These are phyloP conservation scores for Pestalotiopsis sp. DNA, from an alignment of 2,329 filamentous ascomycete species.

Conservation along the genomic window DNA sequence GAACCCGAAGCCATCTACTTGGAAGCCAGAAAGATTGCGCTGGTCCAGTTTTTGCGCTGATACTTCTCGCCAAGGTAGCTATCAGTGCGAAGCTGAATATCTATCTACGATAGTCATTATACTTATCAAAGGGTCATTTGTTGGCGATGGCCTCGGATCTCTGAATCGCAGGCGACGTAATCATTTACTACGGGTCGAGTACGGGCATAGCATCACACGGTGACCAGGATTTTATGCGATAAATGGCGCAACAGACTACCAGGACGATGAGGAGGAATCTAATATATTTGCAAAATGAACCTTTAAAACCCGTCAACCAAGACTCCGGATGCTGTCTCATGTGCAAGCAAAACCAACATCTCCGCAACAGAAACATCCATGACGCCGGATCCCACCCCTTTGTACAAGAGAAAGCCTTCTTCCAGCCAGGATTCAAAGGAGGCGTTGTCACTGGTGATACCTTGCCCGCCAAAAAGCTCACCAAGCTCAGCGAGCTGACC, in stretches of 20 bases:
- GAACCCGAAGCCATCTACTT: neutral
- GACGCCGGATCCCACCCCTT: slow-evolving; percentile 27
- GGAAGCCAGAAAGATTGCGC: neutral
- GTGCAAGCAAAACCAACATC: slow-evolving; percentile 30
- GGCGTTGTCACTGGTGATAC: slow-evolving; percentile 20
- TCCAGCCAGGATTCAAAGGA: slow-evolving; percentile 19
- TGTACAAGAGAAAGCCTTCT: slow-evolving; percentile 19
- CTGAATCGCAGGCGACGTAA: neutral
- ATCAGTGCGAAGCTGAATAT: neutral
- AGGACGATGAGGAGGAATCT: neutral
- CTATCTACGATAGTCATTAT: neutral
- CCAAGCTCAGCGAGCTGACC: slow-evolving; percentile 68
- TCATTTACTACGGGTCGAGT: neutral
- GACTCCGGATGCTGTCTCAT: slow-evolving; percentile 15
- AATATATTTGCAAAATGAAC: neutral
- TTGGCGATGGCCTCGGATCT: neutral
- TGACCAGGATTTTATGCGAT: neutral
- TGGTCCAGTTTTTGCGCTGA: neutral
- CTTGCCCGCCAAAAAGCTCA: slow-evolving; percentile 14
- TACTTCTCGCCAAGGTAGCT: neutral
- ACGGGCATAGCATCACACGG: neutral
- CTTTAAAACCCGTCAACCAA: neutral
- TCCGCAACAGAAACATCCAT: slow-evolving; percentile 35
- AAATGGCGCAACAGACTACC: neutral
- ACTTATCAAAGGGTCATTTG: neutral